Conservation (phyloP, 1,284 basidiomycete species). For the Ceratobasidium papillatum region DNA sequence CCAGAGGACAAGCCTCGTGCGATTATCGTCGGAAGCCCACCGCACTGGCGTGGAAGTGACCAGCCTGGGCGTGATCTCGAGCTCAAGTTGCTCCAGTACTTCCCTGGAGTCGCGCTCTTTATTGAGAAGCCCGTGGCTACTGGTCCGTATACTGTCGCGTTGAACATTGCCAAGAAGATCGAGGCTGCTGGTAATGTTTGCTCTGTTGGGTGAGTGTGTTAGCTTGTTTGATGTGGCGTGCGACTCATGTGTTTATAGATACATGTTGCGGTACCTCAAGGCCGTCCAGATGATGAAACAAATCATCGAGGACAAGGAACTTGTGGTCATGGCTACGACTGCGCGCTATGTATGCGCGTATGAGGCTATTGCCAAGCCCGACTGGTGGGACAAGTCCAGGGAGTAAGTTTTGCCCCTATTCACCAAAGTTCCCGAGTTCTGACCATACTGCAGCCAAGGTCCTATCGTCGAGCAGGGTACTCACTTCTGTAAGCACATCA, state of each 20-base stretch:
- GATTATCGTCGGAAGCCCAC: conserved; percentile 91
- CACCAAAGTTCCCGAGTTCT: conserved; percentile 42
- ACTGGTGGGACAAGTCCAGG: conserved; percentile 98
- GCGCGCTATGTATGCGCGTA: conserved; percentile 97
- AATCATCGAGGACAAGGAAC: conserved; percentile 92
- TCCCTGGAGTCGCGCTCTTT: conserved; percentile 92
- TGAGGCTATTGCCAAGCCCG: conserved; percentile 86
- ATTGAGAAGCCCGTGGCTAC: conserved; percentile 95
- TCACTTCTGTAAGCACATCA: conserved; percentile 63
- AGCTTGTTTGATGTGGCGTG: conserved; percentile 8
- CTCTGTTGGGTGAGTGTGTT: conserved; percentile 79
- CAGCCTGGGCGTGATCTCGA: conserved; percentile 88
- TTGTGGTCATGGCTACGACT: conserved; percentile 97
- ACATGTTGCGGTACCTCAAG: conserved; percentile 92
- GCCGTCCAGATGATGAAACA: conserved; percentile 98
- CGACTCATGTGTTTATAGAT: conserved; percentile 49
- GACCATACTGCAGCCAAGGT: conserved; percentile 66
- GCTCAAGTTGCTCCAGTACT: conserved; percentile 85
- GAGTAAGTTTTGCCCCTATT: conserved; percentile 57
- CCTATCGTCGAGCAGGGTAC: conserved; percentile 98
- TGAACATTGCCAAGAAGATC: conserved; percentile 64
- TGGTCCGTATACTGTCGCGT: conserved; percentile 64
- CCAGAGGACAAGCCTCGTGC: conserved; percentile 62
- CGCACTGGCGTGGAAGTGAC: conserved; percentile 88
- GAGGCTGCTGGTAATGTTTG: conserved; percentile 75